A percentile compares a stretch with the other conserved stretches of the same genome.
Conservation (phyloP, 208 protist species). For the Wallacemonas sp. region DNA sequence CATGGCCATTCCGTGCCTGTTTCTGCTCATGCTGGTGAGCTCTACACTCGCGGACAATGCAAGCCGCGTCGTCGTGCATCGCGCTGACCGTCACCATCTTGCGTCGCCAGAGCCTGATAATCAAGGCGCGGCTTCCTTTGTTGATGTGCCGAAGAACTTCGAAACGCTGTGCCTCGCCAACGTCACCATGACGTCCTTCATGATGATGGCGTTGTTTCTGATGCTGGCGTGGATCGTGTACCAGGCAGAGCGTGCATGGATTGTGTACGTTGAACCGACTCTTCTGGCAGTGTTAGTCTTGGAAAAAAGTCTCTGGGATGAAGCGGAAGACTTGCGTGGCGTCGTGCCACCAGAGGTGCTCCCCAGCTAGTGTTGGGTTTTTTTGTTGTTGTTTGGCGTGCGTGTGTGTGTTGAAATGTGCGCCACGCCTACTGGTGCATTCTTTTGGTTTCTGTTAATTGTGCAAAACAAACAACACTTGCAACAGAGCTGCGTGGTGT, state of each 20-base stretch:
- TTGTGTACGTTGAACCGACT: constrained; percentile 37
- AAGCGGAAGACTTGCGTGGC: constrained; percentile 48
- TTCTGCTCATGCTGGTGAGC: constrained; percentile 16
- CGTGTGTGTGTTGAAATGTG: too few species aligned
- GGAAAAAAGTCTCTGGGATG: constrained; percentile 36
- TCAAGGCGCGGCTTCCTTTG: background rate
- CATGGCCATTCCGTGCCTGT: constrained; percentile 20
- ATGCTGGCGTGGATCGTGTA: constrained; percentile 45
- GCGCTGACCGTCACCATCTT: background rate
- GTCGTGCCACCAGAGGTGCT: constrained; percentile 25
- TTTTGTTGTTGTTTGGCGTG: constrained; percentile 8
- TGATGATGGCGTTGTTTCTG: constrained; percentile 34
- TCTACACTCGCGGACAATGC: constrained; percentile 18
- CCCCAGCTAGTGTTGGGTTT: background rate
- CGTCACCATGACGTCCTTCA: constrained; percentile 35
- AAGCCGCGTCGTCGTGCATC: background rate
- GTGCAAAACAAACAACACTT: too few species aligned
- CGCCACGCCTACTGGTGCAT: too few species aligned
- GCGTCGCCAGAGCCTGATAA: background rate
- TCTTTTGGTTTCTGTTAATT: too few species aligned
- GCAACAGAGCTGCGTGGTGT: too few species aligned
- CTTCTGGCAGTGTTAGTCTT: constrained; percentile 30
- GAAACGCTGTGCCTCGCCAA: constrained; percentile 8
- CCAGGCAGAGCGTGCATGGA: constrained; percentile 34
- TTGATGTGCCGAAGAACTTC: constrained; percentile 12